Base-by-base conservation (phyloP, 2,329 filamentous ascomycete species). In the Ascochyta fabae region DNA sequence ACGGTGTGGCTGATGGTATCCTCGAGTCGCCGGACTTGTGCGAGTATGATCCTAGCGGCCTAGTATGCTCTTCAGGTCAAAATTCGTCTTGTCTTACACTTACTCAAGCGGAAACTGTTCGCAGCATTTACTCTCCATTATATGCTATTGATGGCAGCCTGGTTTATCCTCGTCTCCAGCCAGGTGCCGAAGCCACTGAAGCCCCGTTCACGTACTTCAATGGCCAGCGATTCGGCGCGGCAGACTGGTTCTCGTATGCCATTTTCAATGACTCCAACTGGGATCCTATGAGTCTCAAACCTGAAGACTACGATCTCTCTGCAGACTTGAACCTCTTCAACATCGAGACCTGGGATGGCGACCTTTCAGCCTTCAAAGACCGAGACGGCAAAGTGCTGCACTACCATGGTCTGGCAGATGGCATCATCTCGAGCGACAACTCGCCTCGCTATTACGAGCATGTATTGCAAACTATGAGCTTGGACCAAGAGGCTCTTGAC, bases 201-300 rank as follows among this genome's bases (percentile, higher is more conserved):
- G 19, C 19, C 19, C 19, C 19, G 2, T 19, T 19, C 19, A 19
- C 19, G 19, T 19, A 19, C 19, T 19, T 19, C 19, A 19, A 19
- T 19, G 19, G 19, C 19, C 19, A 19, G 19, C 19, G 19, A 19
- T 19, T 19, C 19, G 31, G 19, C 9, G 22, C 43, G 4, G 60
- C 62, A n/a, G 77, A 80, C 62, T 83, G 78, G 79, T 77, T 75
- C 64, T 73, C 70, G 35, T 80, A 80, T 59, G 80, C 70, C 19
- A 72, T 83, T 42, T 78, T 77, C 68, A 77, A 78, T 60, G 66
- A 79, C 60, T 67, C 75, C 0, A 60, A 47, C 54, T 81, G 75
- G 74, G 70, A 79, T 53, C 68, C 78, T 2, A 59, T 68, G 6
- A 72, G 62, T 4, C 67, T 79, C 45, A 35, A 24, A 9, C 43